phyloP scores from a whole-genome alignment of 2,329 filamentous ascomycete genomes.

The Ilyonectria destructans region DNA sequence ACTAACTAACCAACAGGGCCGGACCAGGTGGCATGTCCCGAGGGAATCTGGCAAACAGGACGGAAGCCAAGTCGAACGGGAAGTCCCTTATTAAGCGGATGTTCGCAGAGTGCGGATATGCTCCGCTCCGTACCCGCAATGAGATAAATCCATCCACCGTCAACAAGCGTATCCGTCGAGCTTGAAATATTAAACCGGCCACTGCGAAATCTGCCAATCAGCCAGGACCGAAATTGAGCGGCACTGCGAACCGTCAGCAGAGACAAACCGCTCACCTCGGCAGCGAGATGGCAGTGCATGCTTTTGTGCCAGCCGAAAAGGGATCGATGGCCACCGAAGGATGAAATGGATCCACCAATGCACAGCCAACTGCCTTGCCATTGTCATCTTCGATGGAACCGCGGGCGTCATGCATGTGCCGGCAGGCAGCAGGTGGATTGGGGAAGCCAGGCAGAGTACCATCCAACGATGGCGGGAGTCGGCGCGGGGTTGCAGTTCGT shows the following conservation, averaged over 20 bases:
- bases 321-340: slow-evolving; percentile 27
- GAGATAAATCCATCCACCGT: slow-evolving; percentile 14
- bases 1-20: slow-evolving; percentile 32
- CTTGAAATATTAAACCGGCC: not conserved
- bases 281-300: slow-evolving; percentile 20
- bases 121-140: slow-evolving; percentile 24
- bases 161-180: not conserved
- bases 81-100: slow-evolving; percentile 27
- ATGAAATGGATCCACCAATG: slow-evolving; percentile 41
- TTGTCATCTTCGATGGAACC: slow-evolving; percentile 35
- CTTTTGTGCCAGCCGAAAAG: slow-evolving; percentile 20
- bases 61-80: slow-evolving; percentile 26
- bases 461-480: slow-evolving; percentile 38
- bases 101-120: slow-evolving; percentile 15
- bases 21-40: slow-evolving; percentile 22
- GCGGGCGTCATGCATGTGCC: slow-evolving; percentile 43
- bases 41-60: slow-evolving; percentile 7
- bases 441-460: slow-evolving; percentile 37
- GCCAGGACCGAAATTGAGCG: not conserved
- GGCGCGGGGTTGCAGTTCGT: slow-evolving; percentile 31
- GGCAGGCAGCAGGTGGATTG: slow-evolving; percentile 45
- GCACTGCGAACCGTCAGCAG: slow-evolving; percentile 12
- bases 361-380: slow-evolving; percentile 36
- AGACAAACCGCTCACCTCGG: slow-evolving; percentile 24
- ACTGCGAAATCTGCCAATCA: not conserved